A percentile compares a stretch with the other conserved stretches of the same genome.
Conservation (phyloP, 345 rosid genomes). For the Brassica napus region Da-Ae NC_063435.1:2051501-2052000, state of each 20-base stretch:
- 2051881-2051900: background rate
- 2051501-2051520: constrained; percentile 50
- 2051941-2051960: background rate
- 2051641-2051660: constrained; percentile 92
- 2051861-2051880: background rate
- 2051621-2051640: constrained; percentile 89
- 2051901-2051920: background rate
- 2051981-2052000: background rate
- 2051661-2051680: constrained; percentile 82
- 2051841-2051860: background rate
- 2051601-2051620: constrained; percentile 80
- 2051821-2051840: constrained; percentile 18
- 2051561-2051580: background rate
- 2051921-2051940: constrained; percentile 8
- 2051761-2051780: constrained; percentile 85
- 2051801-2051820: constrained; percentile 88
- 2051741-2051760: constrained; percentile 58
- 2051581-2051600: constrained; percentile 41
- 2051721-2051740: constrained; percentile 10
- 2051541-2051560: constrained; percentile 11
- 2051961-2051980: background rate
- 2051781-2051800: constrained; percentile 81
- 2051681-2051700: background rate
- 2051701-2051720: background rate
- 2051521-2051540: constrained; percentile 31